These are phyloP conservation scores for Mycothermus thermophilus DNA, from an alignment of 495 filamentous ascomycete species.

Conservation along the genomic window DNA sequence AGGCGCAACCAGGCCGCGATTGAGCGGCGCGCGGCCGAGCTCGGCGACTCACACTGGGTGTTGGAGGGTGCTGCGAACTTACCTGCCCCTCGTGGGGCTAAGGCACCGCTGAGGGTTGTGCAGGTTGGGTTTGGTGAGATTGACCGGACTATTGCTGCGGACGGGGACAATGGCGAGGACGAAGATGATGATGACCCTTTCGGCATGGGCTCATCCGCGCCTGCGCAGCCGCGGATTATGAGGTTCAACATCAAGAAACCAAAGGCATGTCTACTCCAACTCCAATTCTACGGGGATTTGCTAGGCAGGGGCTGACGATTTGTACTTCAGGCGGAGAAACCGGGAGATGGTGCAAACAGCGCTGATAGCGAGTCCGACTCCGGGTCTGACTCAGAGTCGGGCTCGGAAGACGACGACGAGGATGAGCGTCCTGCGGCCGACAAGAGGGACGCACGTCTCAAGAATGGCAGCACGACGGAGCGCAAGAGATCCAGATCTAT, in stretches of 20 bases:
- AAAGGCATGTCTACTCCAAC: slow-evolving; percentile 15
- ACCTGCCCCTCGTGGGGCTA: too few species aligned
- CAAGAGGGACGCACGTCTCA: too few species aligned
- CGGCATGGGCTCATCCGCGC: slow-evolving; percentile 1
- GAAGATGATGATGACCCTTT: slow-evolving; percentile 9
- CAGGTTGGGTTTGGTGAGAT: slow-evolving; percentile 38
- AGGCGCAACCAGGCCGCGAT: slow-evolving; percentile 57
- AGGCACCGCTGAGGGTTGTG: slow-evolving; percentile 31
- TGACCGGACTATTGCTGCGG: slow-evolving; percentile 13
- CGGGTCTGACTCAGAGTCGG: slow-evolving; percentile 2
- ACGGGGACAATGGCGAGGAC: slow-evolving; percentile 6
- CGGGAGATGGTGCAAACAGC: slow-evolving; percentile 7
- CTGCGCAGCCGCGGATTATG: slow-evolving; percentile 11
- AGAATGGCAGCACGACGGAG: too few species aligned
- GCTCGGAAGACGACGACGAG: slow-evolving; percentile 4
- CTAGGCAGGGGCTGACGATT: background rate
- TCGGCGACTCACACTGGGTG: slow-evolving; percentile 83
- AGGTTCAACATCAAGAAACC: slow-evolving; percentile 32
- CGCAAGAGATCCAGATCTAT: slow-evolving; percentile 11
- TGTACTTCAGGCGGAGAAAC: slow-evolving; percentile 2
- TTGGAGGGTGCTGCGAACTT: slow-evolving; percentile 42
- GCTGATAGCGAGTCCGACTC: slow-evolving; percentile 12
- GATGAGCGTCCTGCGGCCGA: too few species aligned
- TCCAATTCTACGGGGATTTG: background rate
- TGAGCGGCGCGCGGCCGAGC: slow-evolving; percentile 52